A percentile compares a stretch with the other conserved stretches of the same genome.
These are phyloP conservation scores for Rhizopogon roseolus DNA, from an alignment of 768 basidiomycete species.

Conservation along the genomic window DNA sequence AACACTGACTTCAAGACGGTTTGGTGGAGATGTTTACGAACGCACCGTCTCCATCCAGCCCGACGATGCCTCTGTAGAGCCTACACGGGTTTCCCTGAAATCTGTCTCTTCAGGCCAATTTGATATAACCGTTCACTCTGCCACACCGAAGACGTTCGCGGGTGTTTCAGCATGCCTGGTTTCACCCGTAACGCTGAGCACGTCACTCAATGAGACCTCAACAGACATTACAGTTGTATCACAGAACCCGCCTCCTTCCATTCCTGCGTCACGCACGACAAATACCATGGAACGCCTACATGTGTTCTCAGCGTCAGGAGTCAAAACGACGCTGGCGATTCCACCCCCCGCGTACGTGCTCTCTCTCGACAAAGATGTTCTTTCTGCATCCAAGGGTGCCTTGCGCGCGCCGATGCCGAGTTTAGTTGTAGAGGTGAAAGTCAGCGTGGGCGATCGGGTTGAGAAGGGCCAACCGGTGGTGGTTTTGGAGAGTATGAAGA, in stretches of 20 bases:
- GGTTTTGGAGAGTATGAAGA: conserved; percentile 96
- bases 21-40: conserved; percentile 68
- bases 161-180: conserved; percentile 54
- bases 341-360: conserved; percentile 69
- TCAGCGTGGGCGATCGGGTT: conserved; percentile 71
- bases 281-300: conserved; percentile 72
- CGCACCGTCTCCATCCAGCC: conserved; percentile 59
- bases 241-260: conserved; percentile 50
- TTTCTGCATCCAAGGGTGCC: conserved; percentile 54
- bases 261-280: conserved; percentile 50
- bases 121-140: conserved; percentile 44
- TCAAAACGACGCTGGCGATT: conserved; percentile 61
- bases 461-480: conserved; percentile 78
- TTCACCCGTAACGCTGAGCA: conserved; percentile 47
- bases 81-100: conserved; percentile 35
- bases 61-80: conserved; percentile 39
- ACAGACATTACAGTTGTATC: conserved; percentile 68
- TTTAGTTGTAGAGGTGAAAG: conserved; percentile 83
- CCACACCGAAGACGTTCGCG: conserved; percentile 32
- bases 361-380: conserved; percentile 56
- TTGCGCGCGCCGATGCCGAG: conserved; percentile 91
- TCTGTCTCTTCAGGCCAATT: conserved; percentile 41
- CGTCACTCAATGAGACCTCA: conserved; percentile 47
- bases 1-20: conserved; percentile 66
- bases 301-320: conserved; percentile 54